Base-by-base conservation (phyloP, 1,284 basidiomycete species). In the Somion occarium region DNA sequence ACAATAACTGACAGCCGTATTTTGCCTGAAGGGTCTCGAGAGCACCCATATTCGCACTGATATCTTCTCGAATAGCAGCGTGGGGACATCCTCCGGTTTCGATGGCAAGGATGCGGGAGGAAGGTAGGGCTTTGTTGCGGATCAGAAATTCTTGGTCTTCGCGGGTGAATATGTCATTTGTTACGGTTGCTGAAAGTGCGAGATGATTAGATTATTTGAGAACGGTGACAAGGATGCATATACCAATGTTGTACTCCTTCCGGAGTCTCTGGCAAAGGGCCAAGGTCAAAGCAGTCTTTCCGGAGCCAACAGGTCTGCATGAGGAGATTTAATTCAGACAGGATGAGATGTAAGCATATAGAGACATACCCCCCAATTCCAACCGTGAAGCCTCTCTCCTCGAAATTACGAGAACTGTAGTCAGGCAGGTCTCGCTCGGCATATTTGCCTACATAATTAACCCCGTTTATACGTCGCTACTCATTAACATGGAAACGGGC, bases 121-220 rank as follows among this genome's bases (percentile, higher is more conserved):
- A 70, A 0, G 90, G 85, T 2, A 99, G 80, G 0, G 96, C 96
- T 50, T 88, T 80, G 71, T 98, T 93, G 59, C 83, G 85, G 64
- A 98, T 96, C 34, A 99, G 75, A 69, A 99, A 99, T 66, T 99
- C 95, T 67, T 97, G 94, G 66, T 99, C 96, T 69, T 99, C 96
- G 22, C 87, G 80, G 38, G 96, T 99, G 71, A 98, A 97, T 64
- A 98, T 98, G 69, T 98, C 94, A 69, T 98, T 98, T 7, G 94
- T 97, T 15, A 95, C 91, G 2, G 92, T 92, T 26, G 90, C 93
- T 96, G 55, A 9, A 45, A 5, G 13, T 22, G 15, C 12, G 4
- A 18, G 26, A 18, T 13, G 2, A n/a, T 45, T 25, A 13, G 48
- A 13, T 24, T 19, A 12, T 38, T 18, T n/a, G 34, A 5, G 46